Percentiles rank a stretch among this genome's conserved stretches.
These are phyloP conservation scores for Penicillium canariense DNA, from an alignment of 495 filamentous ascomycete species.

Conservation along the genomic window DNA sequence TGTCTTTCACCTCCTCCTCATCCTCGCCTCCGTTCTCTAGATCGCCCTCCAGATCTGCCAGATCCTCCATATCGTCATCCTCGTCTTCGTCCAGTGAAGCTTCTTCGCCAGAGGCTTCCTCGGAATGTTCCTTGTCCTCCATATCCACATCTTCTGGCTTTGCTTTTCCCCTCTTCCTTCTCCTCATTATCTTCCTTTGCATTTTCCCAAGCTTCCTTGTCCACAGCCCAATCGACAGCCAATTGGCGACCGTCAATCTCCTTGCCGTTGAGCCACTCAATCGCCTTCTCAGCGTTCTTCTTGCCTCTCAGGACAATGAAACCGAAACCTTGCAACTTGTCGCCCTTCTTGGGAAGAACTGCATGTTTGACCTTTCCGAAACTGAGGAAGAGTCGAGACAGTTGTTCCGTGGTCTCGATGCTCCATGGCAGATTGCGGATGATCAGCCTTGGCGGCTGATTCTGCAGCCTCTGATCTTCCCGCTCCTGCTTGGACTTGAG, in stretches of 20 bases:
- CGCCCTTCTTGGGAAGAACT: conserved; percentile 72
- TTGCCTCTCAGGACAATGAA: conserved; percentile 85
- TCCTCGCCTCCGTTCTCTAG: conserved; percentile 40
- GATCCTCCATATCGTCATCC: conserved; percentile 20
- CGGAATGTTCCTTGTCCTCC: conserved; percentile 37
- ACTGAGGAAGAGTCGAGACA: conserved; percentile 71
- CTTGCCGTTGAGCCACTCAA: conserved; percentile 83
- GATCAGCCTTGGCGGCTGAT: conserved; percentile 78
- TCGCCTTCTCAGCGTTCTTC: conserved; percentile 88
- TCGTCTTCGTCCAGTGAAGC: conserved; percentile 28
- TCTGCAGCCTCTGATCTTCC: conserved; percentile 54
- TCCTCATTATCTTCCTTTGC: conserved; percentile 44
- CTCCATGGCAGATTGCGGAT: conserved; percentile 96
- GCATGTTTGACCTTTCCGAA: conserved; percentile 87
- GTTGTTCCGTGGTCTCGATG: conserved; percentile 78
- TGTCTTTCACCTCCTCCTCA: conserved; percentile 51
- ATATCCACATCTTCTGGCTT: conserved; percentile 33
- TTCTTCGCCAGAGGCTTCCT: conserved; percentile 23
- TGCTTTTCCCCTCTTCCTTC: conserved; percentile 28
- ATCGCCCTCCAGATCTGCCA: conserved; percentile 28
- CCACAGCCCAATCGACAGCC: conserved; percentile 95
- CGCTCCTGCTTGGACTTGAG: conserved; percentile 55
- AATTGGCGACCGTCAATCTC: conserved; percentile 80
- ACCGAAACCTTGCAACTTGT: conserved; percentile 80
- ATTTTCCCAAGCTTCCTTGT: conserved; percentile 80